Percentiles rank a stretch among this genome's conserved stretches.
Evolutionary conservation across 495 filamentous ascomycete genomes (phyloP).

Genomic region (Aspergillus indologenus): DNA sequence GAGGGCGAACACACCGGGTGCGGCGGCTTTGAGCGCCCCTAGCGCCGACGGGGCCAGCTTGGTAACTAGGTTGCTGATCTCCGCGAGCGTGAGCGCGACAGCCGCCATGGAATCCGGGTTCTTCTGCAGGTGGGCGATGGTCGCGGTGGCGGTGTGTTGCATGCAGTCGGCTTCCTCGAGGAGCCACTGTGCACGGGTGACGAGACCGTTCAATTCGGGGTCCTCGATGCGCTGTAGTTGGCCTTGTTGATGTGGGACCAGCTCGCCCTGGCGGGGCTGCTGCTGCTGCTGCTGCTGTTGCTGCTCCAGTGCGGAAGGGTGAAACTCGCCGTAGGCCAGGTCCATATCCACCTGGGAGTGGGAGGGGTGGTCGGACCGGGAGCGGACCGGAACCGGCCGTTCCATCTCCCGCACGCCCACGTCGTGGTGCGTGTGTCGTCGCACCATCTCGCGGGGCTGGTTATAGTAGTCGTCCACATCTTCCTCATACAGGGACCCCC

Average conservation of each 20-base stretch:
- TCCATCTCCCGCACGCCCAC: slow-evolving; percentile 27
- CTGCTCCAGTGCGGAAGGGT: slow-evolving; percentile 38
- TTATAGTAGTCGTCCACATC: slow-evolving; percentile 27
- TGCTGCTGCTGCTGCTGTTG: too few species aligned
- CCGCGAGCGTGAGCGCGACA: slow-evolving; percentile 87
- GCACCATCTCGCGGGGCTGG: slow-evolving; percentile 32
- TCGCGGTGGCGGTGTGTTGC: slow-evolving; percentile 76
- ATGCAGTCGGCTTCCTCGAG: slow-evolving; percentile 84
- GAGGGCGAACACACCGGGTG: slow-evolving; percentile 83
- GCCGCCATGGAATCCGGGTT: slow-evolving; percentile 93
- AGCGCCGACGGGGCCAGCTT: slow-evolving; percentile 86
- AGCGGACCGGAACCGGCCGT: slow-evolving; percentile 31
- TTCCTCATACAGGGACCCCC: slow-evolving; percentile 34
- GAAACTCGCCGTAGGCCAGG: slow-evolving; percentile 71
- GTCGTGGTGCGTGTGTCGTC: slow-evolving; percentile 48
- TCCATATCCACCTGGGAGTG: slow-evolving; percentile 73
- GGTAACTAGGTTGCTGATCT: slow-evolving; percentile 74
- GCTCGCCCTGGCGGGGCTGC: slow-evolving; percentile 18
- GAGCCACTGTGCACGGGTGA: slow-evolving; percentile 65
- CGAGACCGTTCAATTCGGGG: slow-evolving; percentile 59
- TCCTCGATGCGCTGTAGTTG: slow-evolving; percentile 41
- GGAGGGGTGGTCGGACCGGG: slow-evolving; percentile 42
- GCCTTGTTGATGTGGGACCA: slow-evolving; percentile 19
- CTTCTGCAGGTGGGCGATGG: slow-evolving; percentile 82
- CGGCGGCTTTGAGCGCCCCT: slow-evolving; percentile 67